phyloP scores from a whole-genome alignment of 129 eudicot species.

The Ambrosia trifida region DNA sequence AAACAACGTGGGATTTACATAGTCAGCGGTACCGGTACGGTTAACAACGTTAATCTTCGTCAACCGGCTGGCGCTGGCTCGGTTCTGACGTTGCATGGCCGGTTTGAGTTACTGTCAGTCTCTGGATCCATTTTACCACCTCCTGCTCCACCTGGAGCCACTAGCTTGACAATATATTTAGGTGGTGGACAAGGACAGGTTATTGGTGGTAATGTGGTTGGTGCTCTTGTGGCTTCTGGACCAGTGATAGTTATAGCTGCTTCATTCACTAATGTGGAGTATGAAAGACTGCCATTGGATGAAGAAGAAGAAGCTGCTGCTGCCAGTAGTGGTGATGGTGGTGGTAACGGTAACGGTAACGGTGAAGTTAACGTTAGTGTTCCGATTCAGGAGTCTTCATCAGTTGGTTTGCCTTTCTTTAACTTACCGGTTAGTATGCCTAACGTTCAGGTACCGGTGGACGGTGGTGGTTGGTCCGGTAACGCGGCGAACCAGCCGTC shows the following conservation, averaged over 20 bases:
- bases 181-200: slow-evolving; percentile 87
- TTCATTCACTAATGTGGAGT: slow-evolving; percentile 77
- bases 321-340: slow-evolving; percentile 41
- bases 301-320: slow-evolving; percentile 63
- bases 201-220: slow-evolving; percentile 70
- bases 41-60: slow-evolving; percentile 61
- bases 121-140: slow-evolving; percentile 82
- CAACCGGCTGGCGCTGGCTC: slow-evolving; percentile 72
- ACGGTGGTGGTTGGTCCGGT: slow-evolving; percentile 47
- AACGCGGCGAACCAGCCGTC: slow-evolving; percentile 38
- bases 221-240: slow-evolving; percentile 68
- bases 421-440: slow-evolving; percentile 60
- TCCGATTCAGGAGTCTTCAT: slow-evolving; percentile 50
- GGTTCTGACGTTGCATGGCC: slow-evolving; percentile 57
- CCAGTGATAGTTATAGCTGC: slow-evolving; percentile 78
- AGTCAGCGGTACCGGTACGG: slow-evolving; percentile 67
- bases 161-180: slow-evolving; percentile 66
- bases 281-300: slow-evolving; percentile 70
- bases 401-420: slow-evolving; percentile 63
- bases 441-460: slow-evolving; percentile 49
- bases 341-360: slow-evolving; percentile 29
- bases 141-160: slow-evolving; percentile 85
- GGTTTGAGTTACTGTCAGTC: slow-evolving; percentile 69
- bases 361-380: slow-evolving; percentile 29
- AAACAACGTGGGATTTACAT: slow-evolving; percentile 67